Evolutionary conservation across 2,329 filamentous ascomycete species (phyloP), one percentile per base, ranked within the genome.

Genomic region (Stagonosporopsis cucurbitacearum): DNA sequence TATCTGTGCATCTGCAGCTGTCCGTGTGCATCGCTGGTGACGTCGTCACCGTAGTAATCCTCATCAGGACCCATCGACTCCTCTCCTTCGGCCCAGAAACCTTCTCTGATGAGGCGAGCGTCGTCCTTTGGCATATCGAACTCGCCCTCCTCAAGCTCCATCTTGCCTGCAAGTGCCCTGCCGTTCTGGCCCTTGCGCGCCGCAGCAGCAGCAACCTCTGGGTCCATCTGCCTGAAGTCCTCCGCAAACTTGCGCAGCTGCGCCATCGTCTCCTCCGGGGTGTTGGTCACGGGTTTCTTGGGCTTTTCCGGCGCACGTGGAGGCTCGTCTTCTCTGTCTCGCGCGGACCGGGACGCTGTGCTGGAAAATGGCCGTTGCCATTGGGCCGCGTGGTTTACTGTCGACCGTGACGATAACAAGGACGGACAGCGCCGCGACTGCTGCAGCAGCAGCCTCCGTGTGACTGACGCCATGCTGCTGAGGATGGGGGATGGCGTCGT

Each of bases 1-100:
- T 98, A 93, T 60, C 94, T 84, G 69, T 96, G 88, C 75, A 95
- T 85, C 68, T 97, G 91, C 65, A 99, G 79, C 79, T 98, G 92
- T 49, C 84, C 87, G 77, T 99, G 93, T 0, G 87, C 95, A 75
- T 92, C 83, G 47, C 86, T 86, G 56, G 90, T 89, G 57, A 99
- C 90, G 73, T 96, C 92, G 70, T 96, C 90, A 62, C 92, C 89
- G 60, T 90, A 84, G 73, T 89, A 90, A 62, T 87, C 83, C 52
- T 82, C 79, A 26, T 82, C 81, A 51, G 88, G 84, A 1, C 79
- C 76, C 62, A 86, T 81, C 58, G 86, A 80, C 28, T 79, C 77
- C 41, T 75, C 70, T 26, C 73, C 73, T 42, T 76, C 73, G 7
- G 65, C 68, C 73, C 73, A 77, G 66, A 75, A 77, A 0, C 73